These are phyloP conservation scores for Phylloporus rhodoxanthus DNA, from an alignment of 768 basidiomycete species.

Conservation along the genomic window DNA sequence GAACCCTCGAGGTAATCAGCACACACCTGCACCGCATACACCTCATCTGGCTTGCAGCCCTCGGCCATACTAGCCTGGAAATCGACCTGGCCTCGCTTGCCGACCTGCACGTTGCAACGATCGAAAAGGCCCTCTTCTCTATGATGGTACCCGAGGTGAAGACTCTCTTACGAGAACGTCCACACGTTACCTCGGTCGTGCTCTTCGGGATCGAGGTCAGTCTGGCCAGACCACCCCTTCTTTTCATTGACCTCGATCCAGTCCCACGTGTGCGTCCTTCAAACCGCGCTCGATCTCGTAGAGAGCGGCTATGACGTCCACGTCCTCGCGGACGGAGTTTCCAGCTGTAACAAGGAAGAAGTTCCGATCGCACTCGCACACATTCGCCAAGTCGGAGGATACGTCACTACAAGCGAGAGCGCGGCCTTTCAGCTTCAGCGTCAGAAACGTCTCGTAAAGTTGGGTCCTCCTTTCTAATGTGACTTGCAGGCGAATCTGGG, in stretches of 20 bases:
- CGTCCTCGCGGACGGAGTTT: constrained; percentile 80
- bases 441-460: constrained; percentile 22
- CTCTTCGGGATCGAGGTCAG: constrained; percentile 86
- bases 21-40: background rate
- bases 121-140: constrained; percentile 78
- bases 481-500: constrained; percentile 49
- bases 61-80: constrained; percentile 64
- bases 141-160: constrained; percentile 74
- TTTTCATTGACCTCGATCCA: constrained; percentile 27
- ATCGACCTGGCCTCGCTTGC: constrained; percentile 53
- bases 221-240: background rate
- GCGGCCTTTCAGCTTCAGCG: constrained; percentile 72
- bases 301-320: constrained; percentile 47
- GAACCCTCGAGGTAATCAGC: constrained; percentile 60
- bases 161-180: constrained; percentile 41
- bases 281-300: constrained; percentile 71
- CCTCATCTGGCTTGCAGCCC: constrained; percentile 37
- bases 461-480: constrained; percentile 11
- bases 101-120: constrained; percentile 50
- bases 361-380: constrained; percentile 66
- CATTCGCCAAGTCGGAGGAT: constrained; percentile 68
- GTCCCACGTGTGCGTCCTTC: constrained; percentile 88
- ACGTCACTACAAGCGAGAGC: constrained; percentile 78
- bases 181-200: constrained; percentile 54
- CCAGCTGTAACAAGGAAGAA: constrained; percentile 76